A percentile compares a stretch with the other conserved stretches of the same genome.
These are phyloP conservation scores for Dorcoceras hygrometricum DNA, from an alignment of 257 asterid genomes.

Conservation along the genomic window DNA sequence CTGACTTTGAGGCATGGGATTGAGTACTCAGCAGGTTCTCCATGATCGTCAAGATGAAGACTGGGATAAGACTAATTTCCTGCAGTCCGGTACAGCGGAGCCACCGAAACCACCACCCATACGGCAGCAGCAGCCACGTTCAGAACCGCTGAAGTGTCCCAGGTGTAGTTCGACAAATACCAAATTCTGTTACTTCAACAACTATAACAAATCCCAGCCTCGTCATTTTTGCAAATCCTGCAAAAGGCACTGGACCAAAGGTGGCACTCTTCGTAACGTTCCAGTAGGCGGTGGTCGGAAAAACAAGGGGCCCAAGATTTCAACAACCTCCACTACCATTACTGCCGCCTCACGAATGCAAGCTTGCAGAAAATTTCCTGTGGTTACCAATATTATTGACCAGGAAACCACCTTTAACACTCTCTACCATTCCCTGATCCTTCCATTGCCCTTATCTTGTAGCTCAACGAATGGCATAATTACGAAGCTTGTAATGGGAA, in stretches of 20 bases:
- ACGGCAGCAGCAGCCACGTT: conserved; percentile 18
- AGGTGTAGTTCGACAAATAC: conserved; percentile 30
- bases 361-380: background rate
- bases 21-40: conserved; percentile 30
- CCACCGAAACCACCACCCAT: conserved; percentile 17
- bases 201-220: conserved; percentile 36
- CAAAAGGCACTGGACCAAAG: conserved; percentile 35
- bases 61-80: conserved; percentile 14
- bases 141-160: conserved; percentile 26
- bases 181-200: conserved; percentile 30
- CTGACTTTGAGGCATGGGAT: conserved; percentile 33
- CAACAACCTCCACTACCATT: background rate
- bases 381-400: background rate
- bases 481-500: background rate
- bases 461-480: background rate
- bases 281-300: conserved; percentile 28
- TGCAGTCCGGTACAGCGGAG: conserved; percentile 13
- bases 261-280: conserved; percentile 32
- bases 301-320: conserved; percentile 21
- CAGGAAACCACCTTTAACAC: conserved; percentile 16
- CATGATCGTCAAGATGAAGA: conserved; percentile 20
- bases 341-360: background rate
- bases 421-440: conserved; percentile 26
- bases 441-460: conserved; percentile 12
- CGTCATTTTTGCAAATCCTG: conserved; percentile 32